Evolutionary conservation across 495 filamentous ascomycete species (phyloP).

Genomic region (Penicillium coprophilum): DNA sequence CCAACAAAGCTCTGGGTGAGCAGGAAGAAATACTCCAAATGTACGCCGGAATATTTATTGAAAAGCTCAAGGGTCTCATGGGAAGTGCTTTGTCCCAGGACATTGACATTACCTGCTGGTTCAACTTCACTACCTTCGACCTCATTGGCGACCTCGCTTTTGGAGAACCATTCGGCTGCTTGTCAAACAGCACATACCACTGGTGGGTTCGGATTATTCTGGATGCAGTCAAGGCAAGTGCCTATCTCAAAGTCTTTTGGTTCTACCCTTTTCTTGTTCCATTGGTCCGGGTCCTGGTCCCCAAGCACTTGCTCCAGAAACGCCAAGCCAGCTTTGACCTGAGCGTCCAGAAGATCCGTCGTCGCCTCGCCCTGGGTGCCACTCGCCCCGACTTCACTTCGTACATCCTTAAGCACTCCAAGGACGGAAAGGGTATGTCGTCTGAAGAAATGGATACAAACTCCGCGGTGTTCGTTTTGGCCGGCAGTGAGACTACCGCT

Average conservation of each 20-base stretch:
- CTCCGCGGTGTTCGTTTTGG: conserved; percentile 40
- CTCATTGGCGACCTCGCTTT: conserved; percentile 50
- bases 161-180: conserved; percentile 47
- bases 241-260: conserved; percentile 37
- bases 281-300: conserved; percentile 25
- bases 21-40: conserved; percentile 48
- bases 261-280: conserved; percentile 34
- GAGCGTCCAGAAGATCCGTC: conserved; percentile 42
- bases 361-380: conserved; percentile 34
- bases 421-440: conserved; percentile 30
- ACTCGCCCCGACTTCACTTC: conserved; percentile 40
- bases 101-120: conserved; percentile 40
- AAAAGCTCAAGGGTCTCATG: conserved; percentile 18
- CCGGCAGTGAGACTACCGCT: conserved; percentile 61
- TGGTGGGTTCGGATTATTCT: conserved; percentile 44
- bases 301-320: conserved; percentile 23
- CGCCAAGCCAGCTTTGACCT: conserved; percentile 33
- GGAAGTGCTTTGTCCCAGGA: conserved; percentile 25
- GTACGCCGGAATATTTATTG: conserved; percentile 41
- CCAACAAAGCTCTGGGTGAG: conserved; percentile 44
- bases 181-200: conserved; percentile 46
- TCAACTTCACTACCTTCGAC: conserved; percentile 47
- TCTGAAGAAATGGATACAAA: conserved; percentile 44
- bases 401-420: conserved; percentile 32
- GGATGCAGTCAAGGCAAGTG: conserved; percentile 27